Evolutionary conservation across 352 stramenopile genomes (phyloP), one percentile per base, ranked within the genome.

Genomic region (Pythium utonaiense): DNA sequence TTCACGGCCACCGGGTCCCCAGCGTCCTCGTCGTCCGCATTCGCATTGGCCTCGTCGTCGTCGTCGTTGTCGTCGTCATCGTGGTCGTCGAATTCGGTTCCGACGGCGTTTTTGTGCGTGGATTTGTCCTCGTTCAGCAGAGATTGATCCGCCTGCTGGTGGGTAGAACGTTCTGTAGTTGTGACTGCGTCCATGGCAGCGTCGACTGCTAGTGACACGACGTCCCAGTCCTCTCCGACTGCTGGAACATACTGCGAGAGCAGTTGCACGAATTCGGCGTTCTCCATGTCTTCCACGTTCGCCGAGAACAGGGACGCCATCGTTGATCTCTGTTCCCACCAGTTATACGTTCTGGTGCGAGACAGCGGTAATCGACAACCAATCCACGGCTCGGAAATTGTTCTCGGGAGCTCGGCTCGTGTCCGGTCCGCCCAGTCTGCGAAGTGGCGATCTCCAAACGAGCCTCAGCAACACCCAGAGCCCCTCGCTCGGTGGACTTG

Each of bases 151-250:
- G 31, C 5, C 12, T 28, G 42, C 13, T 22, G 16, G 28, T 9
- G 7, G 4, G 27, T 28, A 13, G 12, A 22, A 22, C 13, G 31
- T 27, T 16, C n/a, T 19, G 36, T 6, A 44, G 49, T 42, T 14
- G 44, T 16, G 40, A 59, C 42, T 36, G 47, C 50, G 19, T 54
- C 57, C 1, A 64, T 53, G 49, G 57, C 41, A 16, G 57, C 57
- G 40, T 64, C 57, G 49, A 64, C 44, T 21, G 49, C 57, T 16
- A 33, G 49, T 13, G 49, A 33, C 3, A 64, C 36, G 17, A 64
- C 36, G 40, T 64, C 57, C 57, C 34, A 57, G 17, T 57, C 49
- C 14, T 57, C 57, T 9, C n/a, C 27, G 8, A 40, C n/a, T 16
- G 19, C 27, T 5, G 30, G 38, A 33, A 33, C 53, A 22, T 38